phyloP scores from a whole-genome alignment of 345 rosid genomes.

The Gynandropsis gynandra region DNA sequence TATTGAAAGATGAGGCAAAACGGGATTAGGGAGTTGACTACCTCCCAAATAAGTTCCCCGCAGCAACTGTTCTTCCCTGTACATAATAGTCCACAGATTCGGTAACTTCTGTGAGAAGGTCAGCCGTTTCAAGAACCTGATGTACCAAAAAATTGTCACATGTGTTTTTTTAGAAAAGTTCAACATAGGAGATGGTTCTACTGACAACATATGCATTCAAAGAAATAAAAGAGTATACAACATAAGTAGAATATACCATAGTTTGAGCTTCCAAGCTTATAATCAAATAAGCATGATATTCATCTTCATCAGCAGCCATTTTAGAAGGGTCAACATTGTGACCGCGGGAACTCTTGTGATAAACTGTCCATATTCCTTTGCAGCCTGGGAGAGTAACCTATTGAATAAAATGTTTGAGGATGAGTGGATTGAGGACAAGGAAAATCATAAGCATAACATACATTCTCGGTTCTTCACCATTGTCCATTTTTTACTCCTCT shows the following conservation, averaged over 20 bases:
- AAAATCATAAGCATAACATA: conserved; percentile 12
- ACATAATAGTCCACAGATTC: conserved; percentile 98
- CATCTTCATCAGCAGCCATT: conserved; percentile 58
- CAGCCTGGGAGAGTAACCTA: conserved; percentile 97
- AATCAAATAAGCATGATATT: conserved; percentile 96
- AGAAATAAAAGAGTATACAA: conserved; percentile 12
- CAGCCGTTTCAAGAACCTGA: conserved; percentile 96
- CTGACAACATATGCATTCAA: conserved; percentile 6
- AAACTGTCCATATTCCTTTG: conserved; percentile 98
- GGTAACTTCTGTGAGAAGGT: conserved; percentile 92
- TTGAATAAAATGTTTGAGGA: conserved; percentile 20
- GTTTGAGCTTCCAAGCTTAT: conserved; percentile 92
- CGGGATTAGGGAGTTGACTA: conserved; percentile 21
- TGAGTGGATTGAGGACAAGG: conserved; percentile 14
- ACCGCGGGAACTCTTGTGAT: conserved; percentile 78
- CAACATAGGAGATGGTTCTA: conserved; percentile 15
- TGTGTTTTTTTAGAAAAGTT: too few relatives aligned
- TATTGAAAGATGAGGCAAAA: conserved; percentile 20
- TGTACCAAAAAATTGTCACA: conserved; percentile 3
- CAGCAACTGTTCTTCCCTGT: conserved; percentile 92
- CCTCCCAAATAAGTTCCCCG: conserved; percentile 99
- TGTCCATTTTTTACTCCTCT: background rate
- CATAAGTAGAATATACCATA: conserved; percentile 51
- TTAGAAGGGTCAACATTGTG: conserved; percentile 66
- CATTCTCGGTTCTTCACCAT: conserved; percentile 2